Percentiles rank a stretch among this genome's conserved stretches.
Evolutionary conservation across 2,329 filamentous ascomycete species (phyloP).

Genomic region (Stachybotrys chlorohalonatus): DNA sequence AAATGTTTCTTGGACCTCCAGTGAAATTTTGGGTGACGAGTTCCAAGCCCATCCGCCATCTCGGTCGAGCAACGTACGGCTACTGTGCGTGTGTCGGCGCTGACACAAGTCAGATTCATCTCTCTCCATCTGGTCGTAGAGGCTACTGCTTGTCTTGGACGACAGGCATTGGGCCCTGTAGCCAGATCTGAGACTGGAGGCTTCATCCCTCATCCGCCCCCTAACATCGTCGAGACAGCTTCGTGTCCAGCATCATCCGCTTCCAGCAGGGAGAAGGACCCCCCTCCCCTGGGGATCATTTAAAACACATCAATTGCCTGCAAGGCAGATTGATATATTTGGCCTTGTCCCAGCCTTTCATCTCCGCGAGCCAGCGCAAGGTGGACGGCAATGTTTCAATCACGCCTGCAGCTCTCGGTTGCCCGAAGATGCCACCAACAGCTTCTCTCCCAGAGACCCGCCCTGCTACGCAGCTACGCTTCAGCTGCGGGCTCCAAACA

Average conservation of each 20-base stretch:
- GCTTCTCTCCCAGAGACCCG: slow-evolving; percentile 15
- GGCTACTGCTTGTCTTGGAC: not conserved
- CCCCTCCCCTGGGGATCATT: too few species aligned
- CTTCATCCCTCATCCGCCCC: not conserved
- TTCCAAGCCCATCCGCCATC: not conserved
- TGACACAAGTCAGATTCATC: not conserved
- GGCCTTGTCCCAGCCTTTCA: not conserved
- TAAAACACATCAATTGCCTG: not conserved
- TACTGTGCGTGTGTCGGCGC: not conserved
- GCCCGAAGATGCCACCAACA: slow-evolving; percentile 16
- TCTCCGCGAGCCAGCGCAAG: not conserved
- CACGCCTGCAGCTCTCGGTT: slow-evolving; percentile 17
- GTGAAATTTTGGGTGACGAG: slow-evolving; percentile 12
- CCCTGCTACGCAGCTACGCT: slow-evolving; percentile 20
- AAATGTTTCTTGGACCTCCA: slow-evolving; percentile 14
- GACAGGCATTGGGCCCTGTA: not conserved
- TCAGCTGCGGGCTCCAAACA: not conserved
- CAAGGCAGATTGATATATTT: not conserved
- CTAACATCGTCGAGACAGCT: not conserved
- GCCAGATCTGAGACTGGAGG: not conserved
- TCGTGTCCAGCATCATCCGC: not conserved
- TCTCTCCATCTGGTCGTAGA: not conserved
- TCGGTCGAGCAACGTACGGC: not conserved
- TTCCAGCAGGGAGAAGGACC: not conserved
- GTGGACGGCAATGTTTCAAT: slow-evolving; percentile 18